phyloP scores from a whole-genome alignment of 306 rosid species.

The Ammopiptanthus mongolicus region DNA sequence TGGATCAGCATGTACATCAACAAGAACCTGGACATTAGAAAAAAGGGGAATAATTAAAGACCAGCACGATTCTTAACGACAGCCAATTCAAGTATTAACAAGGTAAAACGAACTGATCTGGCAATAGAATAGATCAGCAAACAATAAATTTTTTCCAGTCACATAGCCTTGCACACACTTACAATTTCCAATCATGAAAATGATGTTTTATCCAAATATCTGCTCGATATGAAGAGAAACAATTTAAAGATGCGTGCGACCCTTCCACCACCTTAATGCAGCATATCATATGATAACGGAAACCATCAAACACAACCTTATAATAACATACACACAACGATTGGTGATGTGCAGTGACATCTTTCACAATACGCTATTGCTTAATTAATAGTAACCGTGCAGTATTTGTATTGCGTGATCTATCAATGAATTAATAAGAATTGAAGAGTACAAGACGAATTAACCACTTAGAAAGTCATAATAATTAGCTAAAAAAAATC shows the following conservation, averaged over 20 bases:
- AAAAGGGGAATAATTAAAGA: conserved; percentile 9
- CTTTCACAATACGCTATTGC: not conserved
- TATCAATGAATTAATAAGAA: not conserved
- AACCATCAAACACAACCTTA: not conserved
- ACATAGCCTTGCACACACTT: not conserved
- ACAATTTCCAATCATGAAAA: not conserved
- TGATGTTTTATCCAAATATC: conserved; percentile 10
- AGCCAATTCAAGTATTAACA: not conserved
- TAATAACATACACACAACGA: not conserved
- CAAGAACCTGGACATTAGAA: conserved; percentile 60
- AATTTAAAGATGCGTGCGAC: not conserved
- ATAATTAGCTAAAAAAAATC: not conserved
- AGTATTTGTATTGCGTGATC: not conserved
- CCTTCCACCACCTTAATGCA: not conserved
- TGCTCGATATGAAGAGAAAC: not conserved
- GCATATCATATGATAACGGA: not conserved
- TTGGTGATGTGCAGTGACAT: not conserved
- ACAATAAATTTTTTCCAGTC: conserved; percentile 10
- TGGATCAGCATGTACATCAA: conserved; percentile 78
- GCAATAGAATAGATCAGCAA: not conserved
- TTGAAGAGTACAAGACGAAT: conserved; percentile 3
- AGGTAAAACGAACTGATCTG: not conserved
- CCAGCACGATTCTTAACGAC: not conserved
- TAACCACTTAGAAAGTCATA: not conserved
- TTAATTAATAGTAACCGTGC: not conserved